Percentiles rank a stretch among this genome's conserved stretches.
These are phyloP conservation scores for Phanerochaete carnosa DNA, from an alignment of 768 basidiomycete species.

Conservation along the genomic window DNA sequence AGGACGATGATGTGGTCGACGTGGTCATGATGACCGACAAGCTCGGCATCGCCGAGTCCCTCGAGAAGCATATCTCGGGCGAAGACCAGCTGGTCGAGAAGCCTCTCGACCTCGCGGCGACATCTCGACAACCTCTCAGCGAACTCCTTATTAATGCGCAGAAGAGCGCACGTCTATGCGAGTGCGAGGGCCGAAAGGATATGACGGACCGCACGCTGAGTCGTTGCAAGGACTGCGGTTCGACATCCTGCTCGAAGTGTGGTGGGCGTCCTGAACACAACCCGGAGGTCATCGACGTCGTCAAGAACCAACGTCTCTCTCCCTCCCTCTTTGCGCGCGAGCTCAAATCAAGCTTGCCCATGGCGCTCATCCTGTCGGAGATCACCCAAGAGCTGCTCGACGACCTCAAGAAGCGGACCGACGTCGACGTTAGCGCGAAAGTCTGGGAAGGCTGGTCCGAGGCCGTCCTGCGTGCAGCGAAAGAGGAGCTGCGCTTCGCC, in stretches of 20 bases:
- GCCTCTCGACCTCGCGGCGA: constrained; percentile 70
- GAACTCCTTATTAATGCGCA: constrained; percentile 63
- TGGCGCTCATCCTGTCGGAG: constrained; percentile 66
- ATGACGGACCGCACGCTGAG: constrained; percentile 66
- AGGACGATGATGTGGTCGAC: constrained; percentile 46
- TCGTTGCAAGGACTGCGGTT: constrained; percentile 73
- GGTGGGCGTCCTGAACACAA: constrained; percentile 91
- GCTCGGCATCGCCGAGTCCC: constrained; percentile 11
- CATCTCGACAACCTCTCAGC: constrained; percentile 39
- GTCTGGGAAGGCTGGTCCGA: constrained; percentile 69
- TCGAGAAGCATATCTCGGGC: constrained; percentile 63
- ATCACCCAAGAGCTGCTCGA: constrained; percentile 53
- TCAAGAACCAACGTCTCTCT: constrained; percentile 52
- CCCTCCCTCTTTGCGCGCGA: constrained; percentile 74
- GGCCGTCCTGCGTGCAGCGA: constrained; percentile 58
- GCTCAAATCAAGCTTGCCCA: constrained; percentile 80
- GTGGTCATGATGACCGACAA: constrained; percentile 34
- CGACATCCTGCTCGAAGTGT: constrained; percentile 80
- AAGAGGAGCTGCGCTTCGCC: constrained; percentile 74
- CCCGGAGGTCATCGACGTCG: constrained; percentile 51
- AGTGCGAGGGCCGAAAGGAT: constrained; percentile 85
- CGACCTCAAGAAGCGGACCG: constrained; percentile 37
- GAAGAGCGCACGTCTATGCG: constrained; percentile 74
- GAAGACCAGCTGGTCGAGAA: constrained; percentile 62
- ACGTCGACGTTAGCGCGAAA: constrained; percentile 42